These are phyloP conservation scores for Neurospora africana DNA, from an alignment of 495 filamentous ascomycete genomes.

Conservation along the genomic window DNA sequence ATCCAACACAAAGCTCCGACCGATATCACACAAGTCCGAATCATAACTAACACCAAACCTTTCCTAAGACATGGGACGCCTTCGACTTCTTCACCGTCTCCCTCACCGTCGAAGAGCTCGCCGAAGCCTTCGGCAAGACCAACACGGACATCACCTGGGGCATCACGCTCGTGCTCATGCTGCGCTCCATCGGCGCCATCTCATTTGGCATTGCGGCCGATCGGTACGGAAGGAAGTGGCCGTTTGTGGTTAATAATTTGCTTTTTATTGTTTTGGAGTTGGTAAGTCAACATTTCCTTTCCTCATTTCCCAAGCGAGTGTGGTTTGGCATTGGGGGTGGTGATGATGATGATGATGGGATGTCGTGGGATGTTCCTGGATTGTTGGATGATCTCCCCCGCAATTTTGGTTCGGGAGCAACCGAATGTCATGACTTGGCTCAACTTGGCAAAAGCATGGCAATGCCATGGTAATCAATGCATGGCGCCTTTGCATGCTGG, in stretches of 20 bases:
- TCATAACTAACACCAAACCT: neutral
- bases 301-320: too few relatives aligned
- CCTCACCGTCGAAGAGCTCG: conserved; percentile 58
- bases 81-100: conserved; percentile 92
- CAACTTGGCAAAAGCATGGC: neutral
- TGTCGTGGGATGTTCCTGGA: neutral
- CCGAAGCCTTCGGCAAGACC: conserved; percentile 51
- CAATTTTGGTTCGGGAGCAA: neutral
- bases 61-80: conserved; percentile 57
- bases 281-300: conserved; percentile 23
- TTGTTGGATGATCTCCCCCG: neutral
- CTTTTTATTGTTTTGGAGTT: conserved; percentile 75
- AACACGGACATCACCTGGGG: conserved; percentile 82
- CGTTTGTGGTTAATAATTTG: conserved; percentile 72
- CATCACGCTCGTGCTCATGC: conserved; percentile 78
- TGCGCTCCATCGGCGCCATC: conserved; percentile 61
- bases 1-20: neutral
- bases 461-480: too few relatives aligned
- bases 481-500: neutral
- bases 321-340: too few relatives aligned
- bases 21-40: neutral
- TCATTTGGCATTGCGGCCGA: conserved; percentile 72
- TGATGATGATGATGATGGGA: too few relatives aligned
- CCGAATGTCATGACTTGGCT: neutral
- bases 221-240: conserved; percentile 81